Conservation (phyloP, 1,284 basidiomycete genomes). For the Vanrija sp. region DNA sequence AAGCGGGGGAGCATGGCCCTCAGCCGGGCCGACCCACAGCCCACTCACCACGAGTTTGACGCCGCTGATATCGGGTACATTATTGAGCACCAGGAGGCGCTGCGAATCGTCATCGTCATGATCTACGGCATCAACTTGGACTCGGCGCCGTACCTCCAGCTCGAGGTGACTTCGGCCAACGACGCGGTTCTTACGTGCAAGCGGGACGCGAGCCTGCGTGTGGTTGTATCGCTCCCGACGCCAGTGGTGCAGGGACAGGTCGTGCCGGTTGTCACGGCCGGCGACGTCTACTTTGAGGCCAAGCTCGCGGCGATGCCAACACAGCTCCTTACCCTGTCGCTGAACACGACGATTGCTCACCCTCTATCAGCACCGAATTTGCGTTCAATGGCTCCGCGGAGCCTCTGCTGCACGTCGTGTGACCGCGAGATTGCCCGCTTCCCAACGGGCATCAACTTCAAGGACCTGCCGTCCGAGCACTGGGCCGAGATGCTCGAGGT, state of each 20-base stretch:
- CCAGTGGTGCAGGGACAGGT: slow-evolving; percentile 60
- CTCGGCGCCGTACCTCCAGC: slow-evolving; percentile 23
- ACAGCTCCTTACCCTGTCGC: slow-evolving; percentile 40
- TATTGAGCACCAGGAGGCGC: slow-evolving; percentile 77
- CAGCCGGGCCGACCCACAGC: too few species aligned
- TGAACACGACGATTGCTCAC: slow-evolving; percentile 32
- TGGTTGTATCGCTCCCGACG: slow-evolving; percentile 64
- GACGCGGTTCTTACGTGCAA: slow-evolving; percentile 60
- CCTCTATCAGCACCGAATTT: slow-evolving; percentile 37
- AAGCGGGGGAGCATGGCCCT: slow-evolving; percentile 17
- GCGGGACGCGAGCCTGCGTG: slow-evolving; percentile 57
- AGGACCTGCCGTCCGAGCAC: slow-evolving; percentile 86
- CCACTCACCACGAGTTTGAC: neutral
- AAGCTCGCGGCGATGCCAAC: slow-evolving; percentile 55
- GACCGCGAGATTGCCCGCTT: slow-evolving; percentile 69
- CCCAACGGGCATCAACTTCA: slow-evolving; percentile 58
- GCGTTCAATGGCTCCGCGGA: slow-evolving; percentile 30
- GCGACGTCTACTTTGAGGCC: slow-evolving; percentile 60
- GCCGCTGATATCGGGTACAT: slow-evolving; percentile 54
- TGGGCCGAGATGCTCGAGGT: slow-evolving; percentile 96
- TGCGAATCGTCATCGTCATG: slow-evolving; percentile 70
- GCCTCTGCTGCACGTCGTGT: slow-evolving; percentile 47
- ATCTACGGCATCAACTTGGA: slow-evolving; percentile 31
- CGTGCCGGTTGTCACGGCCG: slow-evolving; percentile 57
- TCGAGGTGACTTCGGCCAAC: slow-evolving; percentile 49